These are phyloP conservation scores for Neobulgaria alba DNA, from an alignment of 2,329 filamentous ascomycete species.

Conservation along the genomic window DNA sequence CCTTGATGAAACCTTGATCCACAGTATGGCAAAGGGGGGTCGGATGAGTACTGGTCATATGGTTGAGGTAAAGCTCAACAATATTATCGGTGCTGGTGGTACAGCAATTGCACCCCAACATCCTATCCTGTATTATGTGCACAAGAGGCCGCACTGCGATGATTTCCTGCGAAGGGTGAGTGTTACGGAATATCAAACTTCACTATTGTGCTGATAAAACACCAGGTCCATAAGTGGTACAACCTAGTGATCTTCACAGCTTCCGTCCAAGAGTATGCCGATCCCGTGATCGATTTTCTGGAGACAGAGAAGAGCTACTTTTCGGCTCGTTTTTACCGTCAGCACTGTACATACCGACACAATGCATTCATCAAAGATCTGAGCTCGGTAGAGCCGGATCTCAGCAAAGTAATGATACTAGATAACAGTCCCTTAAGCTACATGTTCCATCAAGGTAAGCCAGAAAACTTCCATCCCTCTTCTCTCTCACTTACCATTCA, in stretches of 20 bases:
- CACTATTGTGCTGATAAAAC: slow-evolving; percentile 18
- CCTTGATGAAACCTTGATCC: slow-evolving; percentile 93
- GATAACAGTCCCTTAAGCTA: slow-evolving; percentile 98
- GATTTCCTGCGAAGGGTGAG: slow-evolving; percentile 81
- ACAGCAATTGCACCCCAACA: slow-evolving; percentile 73
- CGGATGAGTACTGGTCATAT: slow-evolving; percentile 96
- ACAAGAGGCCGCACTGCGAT: slow-evolving; percentile 94
- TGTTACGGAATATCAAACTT: background rate
- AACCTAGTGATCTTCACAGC: slow-evolving; percentile 95
- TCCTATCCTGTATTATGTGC: slow-evolving; percentile 96
- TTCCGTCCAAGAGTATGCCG: slow-evolving; percentile 95
- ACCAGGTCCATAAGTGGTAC: slow-evolving; percentile 92
- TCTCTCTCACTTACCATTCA: slow-evolving; percentile 2
- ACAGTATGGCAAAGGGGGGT: slow-evolving; percentile 94
- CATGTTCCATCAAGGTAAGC: slow-evolving; percentile 91
- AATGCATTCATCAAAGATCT: slow-evolving; percentile 98
- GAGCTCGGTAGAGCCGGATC: slow-evolving; percentile 87
- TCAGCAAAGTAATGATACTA: slow-evolving; percentile 97
- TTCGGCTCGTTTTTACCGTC: slow-evolving; percentile 84
- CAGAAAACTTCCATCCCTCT: background rate
- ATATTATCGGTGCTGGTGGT: slow-evolving; percentile 57
- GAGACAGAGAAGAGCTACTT: slow-evolving; percentile 97
- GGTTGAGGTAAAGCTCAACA: slow-evolving; percentile 90
- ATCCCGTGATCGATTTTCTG: slow-evolving; percentile 97
- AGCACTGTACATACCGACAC: slow-evolving; percentile 93